phyloP scores from a whole-genome alignment of 2,329 filamentous ascomycete species.

The Tolypocladium tundrense region DNA sequence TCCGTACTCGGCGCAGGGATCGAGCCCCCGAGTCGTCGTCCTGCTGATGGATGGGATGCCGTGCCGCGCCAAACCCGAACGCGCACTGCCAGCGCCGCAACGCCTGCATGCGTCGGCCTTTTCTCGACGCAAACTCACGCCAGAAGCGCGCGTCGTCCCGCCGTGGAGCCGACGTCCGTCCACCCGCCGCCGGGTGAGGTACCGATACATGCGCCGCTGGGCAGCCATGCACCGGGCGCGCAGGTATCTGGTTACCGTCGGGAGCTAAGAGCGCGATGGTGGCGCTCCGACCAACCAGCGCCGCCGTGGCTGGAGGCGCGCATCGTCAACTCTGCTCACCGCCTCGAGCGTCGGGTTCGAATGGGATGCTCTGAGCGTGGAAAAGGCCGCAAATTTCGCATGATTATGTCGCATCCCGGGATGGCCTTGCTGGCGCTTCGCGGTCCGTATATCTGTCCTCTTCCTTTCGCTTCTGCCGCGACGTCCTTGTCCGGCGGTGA shows the following conservation, averaged over 20 bases:
- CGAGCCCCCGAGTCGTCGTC: neutral
- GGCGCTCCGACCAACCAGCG: neutral
- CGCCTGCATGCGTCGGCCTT: neutral
- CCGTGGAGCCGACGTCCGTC: neutral
- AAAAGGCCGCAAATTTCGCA: neutral
- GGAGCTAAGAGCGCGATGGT: neutral
- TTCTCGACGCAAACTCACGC: neutral
- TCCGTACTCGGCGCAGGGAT: neutral
- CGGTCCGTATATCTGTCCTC: neutral
- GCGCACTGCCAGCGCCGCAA: neutral
- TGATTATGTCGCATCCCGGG: neutral
- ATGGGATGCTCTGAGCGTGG: neutral
- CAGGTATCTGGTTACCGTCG: constrained; percentile 8
- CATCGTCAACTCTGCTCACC: neutral
- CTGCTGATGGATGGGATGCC: neutral
- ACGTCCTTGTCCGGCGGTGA: neutral
- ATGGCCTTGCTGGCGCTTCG: neutral
- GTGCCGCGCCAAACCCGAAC: neutral
- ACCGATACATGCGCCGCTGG: constrained; percentile 22
- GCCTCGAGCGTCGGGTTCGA: neutral
- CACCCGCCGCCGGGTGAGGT: constrained; percentile 1
- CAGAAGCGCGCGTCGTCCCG: neutral
- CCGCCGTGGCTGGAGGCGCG: neutral
- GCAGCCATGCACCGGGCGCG: constrained; percentile 23
- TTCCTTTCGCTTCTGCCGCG: neutral